These are phyloP conservation scores for Mycena vulgaris DNA, from an alignment of 768 basidiomycete species.

Conservation along the genomic window DNA sequence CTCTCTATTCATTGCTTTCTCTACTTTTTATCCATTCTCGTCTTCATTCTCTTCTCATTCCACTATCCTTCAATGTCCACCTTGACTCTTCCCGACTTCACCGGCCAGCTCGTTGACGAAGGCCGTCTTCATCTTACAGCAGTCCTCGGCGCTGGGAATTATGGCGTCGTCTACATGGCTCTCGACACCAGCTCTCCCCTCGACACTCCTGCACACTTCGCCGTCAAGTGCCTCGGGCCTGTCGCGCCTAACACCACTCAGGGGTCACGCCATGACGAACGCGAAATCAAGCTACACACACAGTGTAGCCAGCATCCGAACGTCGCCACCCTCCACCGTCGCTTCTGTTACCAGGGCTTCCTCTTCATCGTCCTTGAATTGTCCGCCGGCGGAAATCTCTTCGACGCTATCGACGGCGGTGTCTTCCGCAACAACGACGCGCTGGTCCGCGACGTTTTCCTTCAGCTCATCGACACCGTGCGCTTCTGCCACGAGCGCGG, in stretches of 20 bases:
- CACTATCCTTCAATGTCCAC: background rate
- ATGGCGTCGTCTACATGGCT: conserved; percentile 18
- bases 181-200: conserved; percentile 5
- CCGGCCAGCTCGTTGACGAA: conserved; percentile 18
- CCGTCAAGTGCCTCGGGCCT: conserved; percentile 16
- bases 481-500: conserved; percentile 60
- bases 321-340: conserved; percentile 49
- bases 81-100: conserved; percentile 12
- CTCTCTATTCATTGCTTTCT: background rate
- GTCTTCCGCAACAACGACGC: conserved; percentile 54
- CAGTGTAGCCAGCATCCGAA: background rate
- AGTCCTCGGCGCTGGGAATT: conserved; percentile 4
- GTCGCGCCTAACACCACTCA: background rate
- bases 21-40: background rate
- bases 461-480: conserved; percentile 64
- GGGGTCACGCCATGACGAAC: background rate
- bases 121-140: conserved; percentile 6
- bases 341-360: conserved; percentile 61
- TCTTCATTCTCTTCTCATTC: background rate
- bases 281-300: conserved; percentile 6
- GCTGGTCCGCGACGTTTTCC: conserved; percentile 59
- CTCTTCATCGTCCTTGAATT: conserved; percentile 62
- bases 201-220: background rate
- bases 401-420: conserved; percentile 58
- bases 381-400: conserved; percentile 59